phyloP scores from a whole-genome alignment of 2,329 filamentous ascomycete species.

The Fusarium compactum region DNA sequence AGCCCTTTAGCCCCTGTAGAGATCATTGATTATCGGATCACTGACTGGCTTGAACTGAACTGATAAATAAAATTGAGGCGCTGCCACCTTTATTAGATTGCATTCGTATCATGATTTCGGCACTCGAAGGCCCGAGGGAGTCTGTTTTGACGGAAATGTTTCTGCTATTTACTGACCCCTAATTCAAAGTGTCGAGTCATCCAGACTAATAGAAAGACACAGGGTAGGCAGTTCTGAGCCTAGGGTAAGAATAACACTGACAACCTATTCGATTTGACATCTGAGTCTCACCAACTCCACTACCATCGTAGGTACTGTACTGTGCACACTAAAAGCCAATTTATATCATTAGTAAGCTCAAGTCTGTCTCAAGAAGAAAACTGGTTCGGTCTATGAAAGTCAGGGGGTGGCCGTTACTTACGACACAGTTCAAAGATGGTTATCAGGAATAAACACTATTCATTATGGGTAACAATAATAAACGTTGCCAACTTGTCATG shows the following conservation, averaged over 20 bases:
- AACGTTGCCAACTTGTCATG: not conserved
- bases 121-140: constrained; percentile 1
- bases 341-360: not conserved
- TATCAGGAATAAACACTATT: not conserved
- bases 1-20: constrained; percentile 32
- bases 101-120: not conserved
- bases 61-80: not conserved
- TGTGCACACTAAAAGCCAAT: not conserved
- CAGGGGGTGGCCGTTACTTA: not conserved
- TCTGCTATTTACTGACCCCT: not conserved
- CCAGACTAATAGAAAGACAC: not conserved
- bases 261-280: not conserved
- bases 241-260: not conserved
- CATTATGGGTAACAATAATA: not conserved
- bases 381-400: not conserved
- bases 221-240: not conserved
- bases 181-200: not conserved
- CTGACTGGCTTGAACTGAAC: not conserved
- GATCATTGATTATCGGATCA: constrained; percentile 8
- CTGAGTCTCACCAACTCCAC: not conserved
- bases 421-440: not conserved
- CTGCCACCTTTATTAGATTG: constrained; percentile 11
- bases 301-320: not conserved
- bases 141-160: not conserved
- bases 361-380: not conserved